These are phyloP conservation scores for Hondaea fermentalgiana DNA, from an alignment of 108 stramenopile genomes.

Conservation along the genomic window DNA sequence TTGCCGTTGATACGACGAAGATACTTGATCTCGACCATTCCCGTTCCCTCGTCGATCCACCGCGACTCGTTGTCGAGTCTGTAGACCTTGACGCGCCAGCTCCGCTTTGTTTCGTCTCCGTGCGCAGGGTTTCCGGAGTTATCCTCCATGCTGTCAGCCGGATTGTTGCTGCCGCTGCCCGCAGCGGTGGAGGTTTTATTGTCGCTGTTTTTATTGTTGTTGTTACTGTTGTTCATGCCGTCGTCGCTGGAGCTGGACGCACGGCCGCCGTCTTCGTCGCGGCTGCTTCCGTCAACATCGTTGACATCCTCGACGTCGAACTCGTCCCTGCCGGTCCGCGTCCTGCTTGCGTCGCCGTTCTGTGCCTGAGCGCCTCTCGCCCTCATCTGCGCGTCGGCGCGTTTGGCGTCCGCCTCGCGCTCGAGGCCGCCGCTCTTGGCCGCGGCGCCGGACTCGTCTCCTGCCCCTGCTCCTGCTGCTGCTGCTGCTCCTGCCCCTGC, in stretches of 20 bases:
- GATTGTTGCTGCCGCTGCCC: not conserved
- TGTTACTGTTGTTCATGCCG: too few relatives aligned
- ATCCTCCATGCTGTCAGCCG: not conserved
- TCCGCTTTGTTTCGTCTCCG: not conserved
- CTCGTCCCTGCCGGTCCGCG: too few relatives aligned
- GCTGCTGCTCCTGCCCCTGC: not conserved
- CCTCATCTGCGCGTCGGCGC: too few relatives aligned
- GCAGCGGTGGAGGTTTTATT: not conserved
- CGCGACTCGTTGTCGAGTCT: not conserved
- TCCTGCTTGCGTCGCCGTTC: too few relatives aligned
- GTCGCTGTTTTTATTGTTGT: too few relatives aligned
- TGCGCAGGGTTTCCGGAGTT: not conserved
- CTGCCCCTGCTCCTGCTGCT: too few relatives aligned
- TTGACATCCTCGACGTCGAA: too few relatives aligned
- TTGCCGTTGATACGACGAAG: not conserved
- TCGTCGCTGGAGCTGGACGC: too few relatives aligned
- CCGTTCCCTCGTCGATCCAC: not conserved
- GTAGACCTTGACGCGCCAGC: conserved; percentile 21
- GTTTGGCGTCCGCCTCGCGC: not conserved
- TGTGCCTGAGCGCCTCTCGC: too few relatives aligned
- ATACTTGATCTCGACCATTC: not conserved
- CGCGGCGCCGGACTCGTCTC: not conserved
- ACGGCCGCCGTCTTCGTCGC: too few relatives aligned
- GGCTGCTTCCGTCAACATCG: too few relatives aligned
- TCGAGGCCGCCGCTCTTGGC: not conserved